Evolutionary conservation across 225 moss, liverwort and hornwort genomes (phyloP).

Genomic region (Climacium dendroides): DNA sequence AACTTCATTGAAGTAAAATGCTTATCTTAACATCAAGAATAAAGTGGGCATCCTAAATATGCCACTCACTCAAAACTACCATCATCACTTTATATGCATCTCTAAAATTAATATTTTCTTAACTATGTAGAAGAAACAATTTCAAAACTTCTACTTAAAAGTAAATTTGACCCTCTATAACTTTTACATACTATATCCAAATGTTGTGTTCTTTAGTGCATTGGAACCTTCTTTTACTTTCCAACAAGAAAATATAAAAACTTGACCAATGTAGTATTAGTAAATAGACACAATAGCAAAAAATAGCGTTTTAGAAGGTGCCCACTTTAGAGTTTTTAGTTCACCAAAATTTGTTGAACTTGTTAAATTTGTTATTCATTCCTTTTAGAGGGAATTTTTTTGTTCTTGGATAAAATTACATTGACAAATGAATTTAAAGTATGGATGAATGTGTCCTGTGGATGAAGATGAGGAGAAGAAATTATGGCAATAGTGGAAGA

Average conservation of each 20-base stretch:
- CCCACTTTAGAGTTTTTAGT: fast-evolving
- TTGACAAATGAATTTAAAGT: not conserved
- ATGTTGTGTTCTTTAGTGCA: fast-evolving
- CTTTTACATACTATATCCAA: fast-evolving
- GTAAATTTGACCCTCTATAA: too few relatives aligned
- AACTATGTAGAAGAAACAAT: fast-evolving
- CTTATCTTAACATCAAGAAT: fast-evolving
- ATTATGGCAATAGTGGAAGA: not conserved
- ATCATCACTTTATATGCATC: fast-evolving
- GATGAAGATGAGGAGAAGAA: not conserved
- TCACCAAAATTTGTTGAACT: not conserved
- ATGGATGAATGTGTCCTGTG: not conserved
- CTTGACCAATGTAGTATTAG: fast-evolving
- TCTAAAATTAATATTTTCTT: not conserved
- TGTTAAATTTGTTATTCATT: not conserved
- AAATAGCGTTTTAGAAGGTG: fast-evolving
- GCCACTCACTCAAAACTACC: fast-evolving
- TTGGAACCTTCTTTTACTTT: not conserved
- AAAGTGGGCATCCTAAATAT: fast-evolving
- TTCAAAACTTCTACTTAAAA: fast-evolving
- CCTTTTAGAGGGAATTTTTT: not conserved
- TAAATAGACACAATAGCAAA: fast-evolving
- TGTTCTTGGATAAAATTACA: not conserved
- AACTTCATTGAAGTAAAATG: too few relatives aligned
- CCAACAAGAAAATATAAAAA: not conserved